A percentile compares a stretch with the other conserved stretches of the same genome.
Evolutionary conservation across 1,284 basidiomycete genomes (phyloP).

Genomic region (Ceratobasidium sp.): DNA sequence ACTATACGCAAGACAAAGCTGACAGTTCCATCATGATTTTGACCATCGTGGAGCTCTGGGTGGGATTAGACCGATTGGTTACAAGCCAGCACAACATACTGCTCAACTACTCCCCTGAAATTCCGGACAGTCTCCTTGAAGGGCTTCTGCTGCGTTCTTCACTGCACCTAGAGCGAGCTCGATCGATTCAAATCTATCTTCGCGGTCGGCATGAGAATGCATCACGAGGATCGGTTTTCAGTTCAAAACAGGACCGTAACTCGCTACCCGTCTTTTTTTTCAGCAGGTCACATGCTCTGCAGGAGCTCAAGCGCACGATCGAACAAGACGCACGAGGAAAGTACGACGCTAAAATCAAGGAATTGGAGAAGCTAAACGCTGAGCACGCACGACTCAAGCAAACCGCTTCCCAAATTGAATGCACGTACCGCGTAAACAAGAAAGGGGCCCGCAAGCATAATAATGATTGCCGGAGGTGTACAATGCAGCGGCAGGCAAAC

Average conservation of each 20-base stretch:
- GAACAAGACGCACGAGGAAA: constrained; percentile 47
- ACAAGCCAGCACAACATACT: constrained; percentile 55
- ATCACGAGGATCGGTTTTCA: constrained; percentile 48
- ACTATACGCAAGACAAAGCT: constrained; percentile 5
- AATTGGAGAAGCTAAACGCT: constrained; percentile 48
- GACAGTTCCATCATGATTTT: constrained; percentile 58
- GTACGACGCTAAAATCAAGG: constrained; percentile 46
- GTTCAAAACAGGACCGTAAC: constrained; percentile 12
- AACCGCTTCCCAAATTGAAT: neutral
- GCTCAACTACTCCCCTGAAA: constrained; percentile 59
- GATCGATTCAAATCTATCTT: constrained; percentile 52
- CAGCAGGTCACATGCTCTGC: constrained; percentile 44
- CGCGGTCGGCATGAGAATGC: constrained; percentile 47
- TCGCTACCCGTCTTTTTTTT: constrained; percentile 55
- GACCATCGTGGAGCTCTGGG: constrained; percentile 48
- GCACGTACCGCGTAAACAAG: too few relatives aligned
- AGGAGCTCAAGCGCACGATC: constrained; percentile 51
- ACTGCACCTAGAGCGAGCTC: constrained; percentile 50
- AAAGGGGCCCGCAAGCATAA: neutral
- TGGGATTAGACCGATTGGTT: constrained; percentile 58
- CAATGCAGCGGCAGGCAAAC: constrained; percentile 46
- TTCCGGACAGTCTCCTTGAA: constrained; percentile 55
- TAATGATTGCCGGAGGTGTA: constrained; percentile 54
- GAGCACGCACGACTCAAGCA: constrained; percentile 33
- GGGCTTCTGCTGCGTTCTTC: constrained; percentile 56